Evolutionary conservation across 345 rosid species (phyloP).

Genomic region (Boechera stricta): DNA sequence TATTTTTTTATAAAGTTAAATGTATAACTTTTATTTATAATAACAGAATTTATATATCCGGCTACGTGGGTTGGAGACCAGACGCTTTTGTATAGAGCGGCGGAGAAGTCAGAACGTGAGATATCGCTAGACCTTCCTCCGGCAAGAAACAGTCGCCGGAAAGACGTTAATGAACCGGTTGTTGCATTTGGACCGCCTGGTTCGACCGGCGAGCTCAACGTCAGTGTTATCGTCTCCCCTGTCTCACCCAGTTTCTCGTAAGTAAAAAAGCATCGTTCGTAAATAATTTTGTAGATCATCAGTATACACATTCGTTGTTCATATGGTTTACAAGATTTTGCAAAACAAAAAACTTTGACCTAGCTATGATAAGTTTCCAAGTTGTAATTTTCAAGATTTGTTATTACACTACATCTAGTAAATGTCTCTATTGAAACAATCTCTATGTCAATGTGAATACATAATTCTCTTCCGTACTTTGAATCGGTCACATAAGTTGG

Average conservation of each 20-base stretch:
- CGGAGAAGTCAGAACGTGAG: conserved; percentile 61
- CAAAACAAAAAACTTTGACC: not conserved
- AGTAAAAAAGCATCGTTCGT: conserved; percentile 39
- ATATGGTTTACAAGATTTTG: not conserved
- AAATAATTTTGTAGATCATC: not conserved
- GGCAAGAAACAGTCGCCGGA: conserved; percentile 46
- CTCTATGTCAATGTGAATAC: not conserved
- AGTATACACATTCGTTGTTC: conserved; percentile 2
- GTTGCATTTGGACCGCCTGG: conserved; percentile 92
- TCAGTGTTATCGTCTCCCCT: conserved; percentile 83
- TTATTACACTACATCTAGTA: not conserved
- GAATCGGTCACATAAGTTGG: not conserved
- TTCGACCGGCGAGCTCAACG: conserved; percentile 87
- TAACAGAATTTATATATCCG: conserved; percentile 79
- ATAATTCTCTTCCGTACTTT: too few relatives aligned
- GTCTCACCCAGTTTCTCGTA: conserved; percentile 80
- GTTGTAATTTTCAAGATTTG: not conserved
- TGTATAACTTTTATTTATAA: not conserved
- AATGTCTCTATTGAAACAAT: not conserved
- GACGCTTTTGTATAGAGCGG: conserved; percentile 75
- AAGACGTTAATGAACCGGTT: conserved; percentile 67
- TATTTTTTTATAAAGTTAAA: not conserved
- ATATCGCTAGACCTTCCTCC: conserved; percentile 88
- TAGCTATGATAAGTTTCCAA: not conserved
- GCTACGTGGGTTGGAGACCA: conserved; percentile 86